Conservation (phyloP, 208 protist genomes). For the Leptomonas pyrrhocoris region DNA sequence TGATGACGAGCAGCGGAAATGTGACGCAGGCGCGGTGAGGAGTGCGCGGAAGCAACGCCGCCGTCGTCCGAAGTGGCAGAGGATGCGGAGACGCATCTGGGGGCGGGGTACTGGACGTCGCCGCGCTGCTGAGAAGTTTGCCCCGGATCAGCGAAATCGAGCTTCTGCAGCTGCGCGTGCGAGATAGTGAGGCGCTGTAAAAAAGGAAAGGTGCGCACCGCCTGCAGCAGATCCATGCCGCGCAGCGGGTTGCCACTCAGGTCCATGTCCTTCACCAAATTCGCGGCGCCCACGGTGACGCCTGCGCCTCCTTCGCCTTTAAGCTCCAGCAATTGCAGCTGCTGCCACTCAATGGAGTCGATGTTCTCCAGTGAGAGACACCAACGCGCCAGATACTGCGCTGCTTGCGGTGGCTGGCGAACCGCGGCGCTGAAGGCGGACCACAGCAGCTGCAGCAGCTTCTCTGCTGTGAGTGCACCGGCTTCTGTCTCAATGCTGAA, state of each 20-base stretch:
- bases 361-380: slow-evolving; percentile 72
- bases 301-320: not conserved
- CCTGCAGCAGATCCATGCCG: slow-evolving; percentile 42
- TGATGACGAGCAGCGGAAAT: slow-evolving; percentile 62
- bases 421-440: slow-evolving; percentile 40
- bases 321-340: slow-evolving; percentile 18
- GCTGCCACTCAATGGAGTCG: slow-evolving; percentile 44
- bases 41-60: slow-evolving; percentile 13
- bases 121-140: not conserved
- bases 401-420: slow-evolving; percentile 30
- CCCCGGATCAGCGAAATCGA: not conserved
- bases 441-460: slow-evolving; percentile 43
- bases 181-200: slow-evolving; percentile 46
- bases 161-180: slow-evolving; percentile 39
- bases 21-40: slow-evolving; percentile 39
- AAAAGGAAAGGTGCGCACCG: slow-evolving; percentile 53
- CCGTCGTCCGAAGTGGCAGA: not conserved
- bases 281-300: not conserved
- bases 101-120: too few relatives aligned
- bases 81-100: not conserved
- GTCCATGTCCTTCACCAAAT: slow-evolving; percentile 48
- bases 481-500: not conserved
- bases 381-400: slow-evolving; percentile 49
- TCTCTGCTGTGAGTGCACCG: slow-evolving; percentile 30
- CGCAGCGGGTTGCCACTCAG: slow-evolving; percentile 67